Conservation (phyloP, 1,284 basidiomycete species). For the Abortiporus biennis region DNA sequence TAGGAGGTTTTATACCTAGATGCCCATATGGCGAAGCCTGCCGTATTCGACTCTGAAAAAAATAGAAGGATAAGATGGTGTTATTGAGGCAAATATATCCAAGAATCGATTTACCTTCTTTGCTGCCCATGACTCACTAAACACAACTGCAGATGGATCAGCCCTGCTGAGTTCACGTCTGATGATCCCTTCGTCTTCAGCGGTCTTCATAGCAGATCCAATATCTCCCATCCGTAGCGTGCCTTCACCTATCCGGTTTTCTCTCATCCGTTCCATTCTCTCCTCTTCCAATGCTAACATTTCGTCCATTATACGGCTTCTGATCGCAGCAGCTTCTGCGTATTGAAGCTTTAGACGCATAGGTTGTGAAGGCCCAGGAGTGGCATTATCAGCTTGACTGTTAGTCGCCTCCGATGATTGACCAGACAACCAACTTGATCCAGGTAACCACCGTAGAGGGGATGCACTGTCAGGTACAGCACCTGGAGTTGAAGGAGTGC, state of each 20-base stretch:
- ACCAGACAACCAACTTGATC: slow-evolving; percentile 34
- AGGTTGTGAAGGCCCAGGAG: slow-evolving; percentile 21
- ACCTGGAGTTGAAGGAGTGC: slow-evolving; percentile 27
- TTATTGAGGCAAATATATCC: slow-evolving; percentile 3
- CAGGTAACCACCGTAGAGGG: slow-evolving; percentile 56
- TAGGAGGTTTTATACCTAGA: slow-evolving; percentile 53
- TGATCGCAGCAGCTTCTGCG: slow-evolving; percentile 83
- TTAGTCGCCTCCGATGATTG: slow-evolving; percentile 18
- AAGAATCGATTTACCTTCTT: slow-evolving; percentile 67
- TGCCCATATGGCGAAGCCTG: slow-evolving; percentile 94
- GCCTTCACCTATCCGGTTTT: slow-evolving; percentile 51
- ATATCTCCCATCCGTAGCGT: slow-evolving; percentile 42
- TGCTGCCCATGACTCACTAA: slow-evolving; percentile 91
- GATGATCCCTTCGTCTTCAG: slow-evolving; percentile 90
- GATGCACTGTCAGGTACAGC: slow-evolving; percentile 21
- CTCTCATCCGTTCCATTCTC: slow-evolving; percentile 91
- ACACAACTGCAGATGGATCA: slow-evolving; percentile 94
- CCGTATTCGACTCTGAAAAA: slow-evolving; percentile 74
- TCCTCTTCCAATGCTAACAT: slow-evolving; percentile 98
- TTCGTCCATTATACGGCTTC: slow-evolving; percentile 97
- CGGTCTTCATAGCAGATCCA: slow-evolving; percentile 49
- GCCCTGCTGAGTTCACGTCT: slow-evolving; percentile 90
- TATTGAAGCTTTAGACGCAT: slow-evolving; percentile 66
- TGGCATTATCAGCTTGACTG: slow-evolving; percentile 20
- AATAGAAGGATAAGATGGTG: background rate